A percentile compares a stretch with the other conserved stretches of the same genome.
Conservation (phyloP, 805 yeast genomes). For the Cyberlindnera saturnus region DNA sequence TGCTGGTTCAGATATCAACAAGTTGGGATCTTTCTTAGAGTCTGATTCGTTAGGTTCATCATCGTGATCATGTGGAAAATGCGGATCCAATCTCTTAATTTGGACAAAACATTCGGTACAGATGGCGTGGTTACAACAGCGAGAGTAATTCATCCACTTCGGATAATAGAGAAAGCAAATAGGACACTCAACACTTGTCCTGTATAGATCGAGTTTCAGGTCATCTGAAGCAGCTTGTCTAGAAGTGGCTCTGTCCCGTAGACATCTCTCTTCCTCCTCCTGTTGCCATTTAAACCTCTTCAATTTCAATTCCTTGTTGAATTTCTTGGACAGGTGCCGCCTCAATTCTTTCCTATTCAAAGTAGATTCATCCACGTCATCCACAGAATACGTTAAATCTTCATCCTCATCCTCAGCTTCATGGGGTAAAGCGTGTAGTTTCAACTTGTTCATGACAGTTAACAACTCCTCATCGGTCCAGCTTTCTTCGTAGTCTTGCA, state of each 20-base stretch:
- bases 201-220: constrained; percentile 55
- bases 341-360: constrained; percentile 37
- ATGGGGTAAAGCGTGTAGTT: constrained; percentile 48
- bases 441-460: constrained; percentile 40
- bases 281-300: constrained; percentile 32
- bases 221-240: constrained; percentile 33
- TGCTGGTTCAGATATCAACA: constrained; percentile 80
- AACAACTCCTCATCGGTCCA: constrained; percentile 73
- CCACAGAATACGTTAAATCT: constrained; percentile 56
- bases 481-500: constrained; percentile 65
- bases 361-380: constrained; percentile 40
- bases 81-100: constrained; percentile 87
- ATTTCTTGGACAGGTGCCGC: constrained; percentile 31
- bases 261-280: constrained; percentile 28
- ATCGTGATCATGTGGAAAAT: constrained; percentile 80
- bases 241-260: constrained; percentile 27
- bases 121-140: constrained; percentile 90
- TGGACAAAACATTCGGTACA: constrained; percentile 97
- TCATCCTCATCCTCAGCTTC: constrained; percentile 52
- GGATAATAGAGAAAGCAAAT: constrained; percentile 90
- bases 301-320: constrained; percentile 33
- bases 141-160: constrained; percentile 62
- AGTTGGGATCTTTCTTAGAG: constrained; percentile 42
- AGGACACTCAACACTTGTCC: constrained; percentile 79
- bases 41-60: constrained; percentile 36